Percentiles rank a stretch among this genome's conserved stretches.
phyloP scores from a whole-genome alignment of 1,139 yeast genomes.

The Pichia sp. region DNA sequence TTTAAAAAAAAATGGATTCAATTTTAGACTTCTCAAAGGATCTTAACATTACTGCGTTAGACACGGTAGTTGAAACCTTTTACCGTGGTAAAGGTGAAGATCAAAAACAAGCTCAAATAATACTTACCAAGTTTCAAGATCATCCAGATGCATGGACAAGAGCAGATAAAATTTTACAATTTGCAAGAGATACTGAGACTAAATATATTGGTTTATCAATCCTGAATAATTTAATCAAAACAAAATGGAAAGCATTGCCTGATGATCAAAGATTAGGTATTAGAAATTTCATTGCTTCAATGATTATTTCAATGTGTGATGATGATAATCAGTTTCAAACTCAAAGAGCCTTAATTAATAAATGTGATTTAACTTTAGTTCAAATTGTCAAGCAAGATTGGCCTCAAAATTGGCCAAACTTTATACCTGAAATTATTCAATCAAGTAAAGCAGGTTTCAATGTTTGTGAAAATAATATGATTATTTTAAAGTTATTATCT shows the following conservation, averaged over 20 bases:
- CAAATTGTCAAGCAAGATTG: conserved; percentile 95
- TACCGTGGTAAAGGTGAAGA: conserved; percentile 76
- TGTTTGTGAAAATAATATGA: conserved; percentile 97
- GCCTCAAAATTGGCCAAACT: conserved; percentile 98
- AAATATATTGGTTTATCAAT: conserved; percentile 89
- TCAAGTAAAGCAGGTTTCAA: conserved; percentile 82
- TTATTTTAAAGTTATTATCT: conserved; percentile 75
- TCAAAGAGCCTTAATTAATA: conserved; percentile 81
- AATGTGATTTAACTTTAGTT: conserved; percentile 89
- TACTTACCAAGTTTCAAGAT: conserved; percentile 85
- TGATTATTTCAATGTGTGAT: conserved; percentile 89
- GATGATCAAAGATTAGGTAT: conserved; percentile 82
- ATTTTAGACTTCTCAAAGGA: conserved; percentile 83
- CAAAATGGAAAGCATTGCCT: conserved; percentile 91
- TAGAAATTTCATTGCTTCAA: conserved; percentile 84
- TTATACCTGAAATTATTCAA: conserved; percentile 85
- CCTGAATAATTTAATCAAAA: conserved; percentile 80
- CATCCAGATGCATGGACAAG: conserved; percentile 95
- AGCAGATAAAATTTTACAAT: conserved; percentile 83
- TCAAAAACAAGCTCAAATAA: conserved; percentile 76
- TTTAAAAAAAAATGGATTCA: conserved; percentile 57
- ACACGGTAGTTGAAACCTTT: conserved; percentile 81
- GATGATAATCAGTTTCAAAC: conserved; percentile 68
- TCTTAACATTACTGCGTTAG: conserved; percentile 72
- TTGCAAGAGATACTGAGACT: conserved; percentile 73